Evolutionary conservation across 2,329 filamentous ascomycete genomes (phyloP).

Genomic region (Pseudogymnoascus pannorum): DNA sequence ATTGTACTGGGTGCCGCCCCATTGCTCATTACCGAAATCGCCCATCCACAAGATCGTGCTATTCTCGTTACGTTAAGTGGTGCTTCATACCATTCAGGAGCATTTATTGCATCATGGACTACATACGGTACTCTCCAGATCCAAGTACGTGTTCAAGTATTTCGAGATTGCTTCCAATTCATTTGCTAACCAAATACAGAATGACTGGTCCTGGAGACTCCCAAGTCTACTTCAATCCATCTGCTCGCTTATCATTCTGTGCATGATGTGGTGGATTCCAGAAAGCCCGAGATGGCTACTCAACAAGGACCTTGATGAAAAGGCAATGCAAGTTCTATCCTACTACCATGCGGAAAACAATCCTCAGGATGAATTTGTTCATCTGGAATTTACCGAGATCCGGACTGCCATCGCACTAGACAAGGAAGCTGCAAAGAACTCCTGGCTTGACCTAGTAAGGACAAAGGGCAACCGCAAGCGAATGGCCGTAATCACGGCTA

Average conservation of each 20-base stretch:
- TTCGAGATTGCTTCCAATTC: conserved; percentile 30
- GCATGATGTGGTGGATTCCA: conserved; percentile 26
- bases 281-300: conserved; percentile 32
- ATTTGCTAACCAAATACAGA: conserved; percentile 30
- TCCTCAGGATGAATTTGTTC: conserved; percentile 29
- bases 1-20: conserved; percentile 32
- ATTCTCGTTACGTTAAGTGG: conserved; percentile 17
- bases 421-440: conserved; percentile 35
- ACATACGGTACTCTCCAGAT: conserved; percentile 30
- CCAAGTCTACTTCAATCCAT: conserved; percentile 11
- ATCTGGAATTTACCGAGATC: conserved; percentile 35
- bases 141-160: conserved; percentile 19
- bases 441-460: conserved; percentile 37
- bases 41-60: conserved; percentile 27
- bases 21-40: conserved; percentile 27
- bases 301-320: conserved; percentile 27
- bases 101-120: conserved; percentile 31
- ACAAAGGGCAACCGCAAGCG: conserved; percentile 45
- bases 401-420: conserved; percentile 34
- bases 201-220: conserved; percentile 28
- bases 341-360: conserved; percentile 32
- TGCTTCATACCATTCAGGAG: conserved; percentile 14
- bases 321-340: conserved; percentile 27
- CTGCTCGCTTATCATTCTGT: conserved; percentile 13
- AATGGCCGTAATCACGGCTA: conserved; percentile 40